These are phyloP conservation scores for Didymella exigua DNA, from an alignment of 2,329 filamentous ascomycete species.

Conservation along the genomic window DNA sequence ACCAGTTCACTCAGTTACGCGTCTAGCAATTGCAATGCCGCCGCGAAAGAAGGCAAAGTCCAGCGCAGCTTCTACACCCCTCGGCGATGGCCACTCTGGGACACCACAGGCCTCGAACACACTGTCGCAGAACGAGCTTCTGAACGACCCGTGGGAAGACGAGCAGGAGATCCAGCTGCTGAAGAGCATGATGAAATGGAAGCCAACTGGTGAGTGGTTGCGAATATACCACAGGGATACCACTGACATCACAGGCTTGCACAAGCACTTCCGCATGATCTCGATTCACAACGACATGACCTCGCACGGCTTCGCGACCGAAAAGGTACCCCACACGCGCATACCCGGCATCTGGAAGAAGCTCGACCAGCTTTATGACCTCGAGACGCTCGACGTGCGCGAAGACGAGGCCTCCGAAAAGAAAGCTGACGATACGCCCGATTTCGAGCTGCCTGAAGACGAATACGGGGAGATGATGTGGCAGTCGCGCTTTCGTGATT, in stretches of 20 bases:
- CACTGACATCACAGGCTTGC: constrained; percentile 56
- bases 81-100: constrained; percentile 48
- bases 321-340: constrained; percentile 75
- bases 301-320: constrained; percentile 69
- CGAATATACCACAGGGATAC: not conserved
- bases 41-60: constrained; percentile 71
- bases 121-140: constrained; percentile 61
- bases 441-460: constrained; percentile 53
- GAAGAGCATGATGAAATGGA: constrained; percentile 92
- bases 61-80: constrained; percentile 63
- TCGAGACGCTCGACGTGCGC: constrained; percentile 83
- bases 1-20: not conserved
- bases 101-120: constrained; percentile 47
- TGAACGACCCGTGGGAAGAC: constrained; percentile 86
- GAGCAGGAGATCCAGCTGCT: constrained; percentile 92
- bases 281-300: constrained; percentile 46
- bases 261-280: constrained; percentile 62
- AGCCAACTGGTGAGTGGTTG: constrained; percentile 72
- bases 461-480: constrained; percentile 53
- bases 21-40: constrained; percentile 59
- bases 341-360: constrained; percentile 94
- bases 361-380: constrained; percentile 80
- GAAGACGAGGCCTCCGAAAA: constrained; percentile 66
- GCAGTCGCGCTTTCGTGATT: constrained; percentile 46
- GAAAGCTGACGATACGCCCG: constrained; percentile 39